Base-by-base conservation (phyloP, 2,329 filamentous ascomycete species). In the Sarocladium oryzae region DNA sequence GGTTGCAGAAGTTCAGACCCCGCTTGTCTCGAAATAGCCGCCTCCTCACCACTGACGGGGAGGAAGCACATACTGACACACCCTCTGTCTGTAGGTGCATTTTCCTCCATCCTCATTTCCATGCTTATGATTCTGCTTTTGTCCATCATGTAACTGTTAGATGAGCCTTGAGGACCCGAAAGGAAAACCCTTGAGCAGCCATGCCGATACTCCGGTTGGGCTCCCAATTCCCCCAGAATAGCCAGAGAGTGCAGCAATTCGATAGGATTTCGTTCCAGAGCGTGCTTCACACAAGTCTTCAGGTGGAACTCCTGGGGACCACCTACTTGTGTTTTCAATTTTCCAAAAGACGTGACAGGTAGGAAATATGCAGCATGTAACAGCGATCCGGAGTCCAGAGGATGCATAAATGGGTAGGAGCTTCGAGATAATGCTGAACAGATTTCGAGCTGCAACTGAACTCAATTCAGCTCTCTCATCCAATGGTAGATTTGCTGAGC, bases 401-500 rank as follows among this genome's bases (percentile, higher is more conserved):
- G n/a, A n/a, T n/a, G n/a, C n/a, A n/a, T n/a, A n/a, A n/a, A n/a
- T n/a, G n/a, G n/a, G n/a, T n/a, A n/a, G n/a, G n/a, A n/a, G n/a
- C n/a, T n/a, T n/a, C n/a, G n/a, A n/a, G n/a, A n/a, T n/a, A n/a
- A n/a, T n/a, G n/a, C n/a, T n/a, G n/a, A n/a, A n/a, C n/a, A n/a
- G n/a, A n/a, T n/a, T n/a, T n/a, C n/a, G n/a, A n/a, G n/a, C n/a
- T n/a, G n/a, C n/a, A n/a, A n/a, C n/a, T n/a, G n/a, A n/a, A n/a
- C n/a, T n/a, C 18, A 8, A 3, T 21, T 48, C 46, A 37, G n/a
- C 6, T n/a, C 46, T 18, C 46, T 36, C 15, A 49, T 30, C 46
- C 46, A 49, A 28, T 49, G 46, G 24, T 49, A 49, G 9, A 49
- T 49, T 18, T 49, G 46, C 15, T 26, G 30, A n/a, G 46, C 33